phyloP scores from a whole-genome alignment of 495 filamentous ascomycete genomes.

The Sabuloglossum arenarium region DNA sequence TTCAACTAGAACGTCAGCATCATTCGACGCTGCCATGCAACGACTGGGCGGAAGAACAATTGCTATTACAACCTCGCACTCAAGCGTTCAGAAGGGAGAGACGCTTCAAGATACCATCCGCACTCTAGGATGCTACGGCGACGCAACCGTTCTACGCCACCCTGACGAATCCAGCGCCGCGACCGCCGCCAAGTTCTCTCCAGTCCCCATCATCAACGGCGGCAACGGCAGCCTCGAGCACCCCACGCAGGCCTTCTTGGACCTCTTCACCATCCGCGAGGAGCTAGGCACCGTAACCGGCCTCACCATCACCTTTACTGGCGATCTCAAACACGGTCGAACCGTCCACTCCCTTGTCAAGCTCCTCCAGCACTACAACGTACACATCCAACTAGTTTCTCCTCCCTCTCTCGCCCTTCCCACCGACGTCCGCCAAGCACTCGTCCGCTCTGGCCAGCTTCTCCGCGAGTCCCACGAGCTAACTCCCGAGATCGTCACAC shows the following conservation, averaged over 20 bases:
- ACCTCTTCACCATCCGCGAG: slow-evolving; percentile 94
- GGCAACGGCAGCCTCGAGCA: slow-evolving; percentile 91
- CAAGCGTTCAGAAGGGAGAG: slow-evolving; percentile 83
- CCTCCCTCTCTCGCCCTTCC: slow-evolving; percentile 65
- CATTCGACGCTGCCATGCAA: slow-evolving; percentile 97
- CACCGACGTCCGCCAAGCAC: slow-evolving; percentile 41
- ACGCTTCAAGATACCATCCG: slow-evolving; percentile 81
- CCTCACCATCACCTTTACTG: slow-evolving; percentile 84
- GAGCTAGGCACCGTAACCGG: slow-evolving; percentile 88
- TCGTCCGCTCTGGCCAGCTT: slow-evolving; percentile 54
- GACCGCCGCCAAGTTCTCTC: slow-evolving; percentile 63
- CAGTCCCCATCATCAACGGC: slow-evolving; percentile 86
- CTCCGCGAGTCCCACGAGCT: slow-evolving; percentile 51
- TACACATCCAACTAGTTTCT: slow-evolving; percentile 76
- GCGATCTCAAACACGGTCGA: slow-evolving; percentile 80
- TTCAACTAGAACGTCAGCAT: slow-evolving; percentile 85
- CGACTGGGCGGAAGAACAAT: slow-evolving; percentile 74
- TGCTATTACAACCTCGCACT: slow-evolving; percentile 54
- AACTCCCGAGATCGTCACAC: slow-evolving; percentile 63
- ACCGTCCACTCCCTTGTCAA: slow-evolving; percentile 89
- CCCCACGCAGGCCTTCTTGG: slow-evolving; percentile 94
- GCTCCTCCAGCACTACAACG: slow-evolving; percentile 84
- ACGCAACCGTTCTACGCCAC: slow-evolving; percentile 86
- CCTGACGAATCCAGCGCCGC: slow-evolving; percentile 59
- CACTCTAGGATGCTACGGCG: slow-evolving; percentile 81